Percentiles rank a stretch among this genome's conserved stretches.
These are phyloP conservation scores for Biancaea sappan DNA, from an alignment of 306 rosid species.

Conservation along the genomic window DNA sequence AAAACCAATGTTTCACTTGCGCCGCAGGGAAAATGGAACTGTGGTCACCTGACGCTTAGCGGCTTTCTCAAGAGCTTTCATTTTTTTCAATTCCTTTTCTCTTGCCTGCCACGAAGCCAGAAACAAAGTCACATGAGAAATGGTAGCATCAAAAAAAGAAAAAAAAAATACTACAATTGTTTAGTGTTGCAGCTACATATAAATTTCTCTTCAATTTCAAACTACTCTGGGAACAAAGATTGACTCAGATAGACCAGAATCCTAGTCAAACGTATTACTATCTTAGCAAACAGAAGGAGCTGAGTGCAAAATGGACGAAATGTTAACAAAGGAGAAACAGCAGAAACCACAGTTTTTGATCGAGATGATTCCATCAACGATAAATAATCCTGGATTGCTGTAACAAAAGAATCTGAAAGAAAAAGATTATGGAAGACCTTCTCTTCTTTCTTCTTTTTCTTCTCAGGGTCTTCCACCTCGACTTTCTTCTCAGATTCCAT, in stretches of 20 bases:
- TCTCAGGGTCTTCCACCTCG: conserved; percentile 81
- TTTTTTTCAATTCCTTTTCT: conserved; percentile 87
- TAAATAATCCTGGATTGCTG: background rate
- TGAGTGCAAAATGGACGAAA: background rate
- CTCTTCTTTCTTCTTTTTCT: conserved; percentile 90
- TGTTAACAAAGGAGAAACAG: background rate
- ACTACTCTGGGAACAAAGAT: background rate
- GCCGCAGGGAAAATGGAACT: background rate
- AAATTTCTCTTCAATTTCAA: background rate
- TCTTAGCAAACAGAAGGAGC: background rate
- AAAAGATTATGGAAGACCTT: conserved; percentile 50
- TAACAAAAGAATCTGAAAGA: background rate
- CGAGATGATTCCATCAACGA: background rate
- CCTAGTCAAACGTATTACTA: background rate
- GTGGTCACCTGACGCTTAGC: conserved; percentile 67
- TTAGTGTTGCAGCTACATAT: background rate
- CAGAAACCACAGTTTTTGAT: background rate
- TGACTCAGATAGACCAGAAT: background rate
- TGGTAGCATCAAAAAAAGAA: conserved; percentile 5
- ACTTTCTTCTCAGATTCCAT: conserved; percentile 43
- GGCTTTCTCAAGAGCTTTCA: conserved; percentile 77
- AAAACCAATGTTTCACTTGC: conserved; percentile 14
- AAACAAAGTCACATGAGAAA: conserved; percentile 9
- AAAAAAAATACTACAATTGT: background rate
- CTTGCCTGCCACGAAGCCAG: conserved; percentile 65